phyloP scores from a whole-genome alignment of 345 rosid species.

The Salix purpurea region DNA sequence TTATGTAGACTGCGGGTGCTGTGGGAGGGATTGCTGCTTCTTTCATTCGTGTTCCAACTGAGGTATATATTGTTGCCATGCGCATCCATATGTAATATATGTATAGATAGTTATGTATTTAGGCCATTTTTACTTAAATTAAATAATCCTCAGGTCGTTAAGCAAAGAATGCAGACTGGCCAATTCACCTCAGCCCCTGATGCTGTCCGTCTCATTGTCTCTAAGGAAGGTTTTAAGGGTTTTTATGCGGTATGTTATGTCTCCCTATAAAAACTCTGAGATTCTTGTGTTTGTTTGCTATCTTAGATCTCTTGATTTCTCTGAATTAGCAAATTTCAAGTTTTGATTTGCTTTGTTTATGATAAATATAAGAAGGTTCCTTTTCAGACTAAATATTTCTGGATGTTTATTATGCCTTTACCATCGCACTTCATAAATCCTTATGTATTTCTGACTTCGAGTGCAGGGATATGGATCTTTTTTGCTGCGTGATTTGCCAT shows the following conservation, averaged over 20 bases:
- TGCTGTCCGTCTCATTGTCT: slow-evolving; percentile 71
- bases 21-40: slow-evolving; percentile 94
- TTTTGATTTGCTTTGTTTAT: not conserved
- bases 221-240: slow-evolving; percentile 80
- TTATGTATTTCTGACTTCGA: not conserved
- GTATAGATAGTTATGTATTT: not conserved
- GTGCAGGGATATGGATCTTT: slow-evolving; percentile 87
- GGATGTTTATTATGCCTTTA: no score
- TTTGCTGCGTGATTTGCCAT: slow-evolving; percentile 82
- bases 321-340: not conserved
- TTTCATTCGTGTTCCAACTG: slow-evolving; percentile 89
- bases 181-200: slow-evolving; percentile 79
- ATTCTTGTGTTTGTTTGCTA: not conserved
- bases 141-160: slow-evolving; percentile 62
- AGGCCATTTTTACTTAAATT: not conserved
- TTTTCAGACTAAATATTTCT: not conserved
- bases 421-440: not conserved
- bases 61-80: slow-evolving; percentile 37
- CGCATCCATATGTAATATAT: not conserved
- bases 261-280: not conserved
- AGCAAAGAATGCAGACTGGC: slow-evolving; percentile 93
- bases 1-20: slow-evolving; percentile 84
- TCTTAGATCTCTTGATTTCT: not conserved
- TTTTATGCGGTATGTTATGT: slow-evolving; percentile 69
- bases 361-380: not conserved